phyloP scores from a whole-genome alignment of 208 protist species.

The Leishmania mexicana region DNA sequence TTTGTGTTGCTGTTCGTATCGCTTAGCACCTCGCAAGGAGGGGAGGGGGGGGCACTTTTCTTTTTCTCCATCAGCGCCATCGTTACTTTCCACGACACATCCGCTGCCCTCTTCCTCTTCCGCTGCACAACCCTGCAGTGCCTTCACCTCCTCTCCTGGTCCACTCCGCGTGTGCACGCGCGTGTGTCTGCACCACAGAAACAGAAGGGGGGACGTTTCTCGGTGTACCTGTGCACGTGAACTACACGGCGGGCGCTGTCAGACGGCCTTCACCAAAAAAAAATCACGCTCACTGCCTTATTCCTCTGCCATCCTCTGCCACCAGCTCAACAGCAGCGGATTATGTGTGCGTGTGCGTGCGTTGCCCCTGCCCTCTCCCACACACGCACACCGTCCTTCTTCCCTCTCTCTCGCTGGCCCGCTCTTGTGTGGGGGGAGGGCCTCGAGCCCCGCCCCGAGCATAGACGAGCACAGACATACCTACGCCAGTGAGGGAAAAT shows the following conservation, averaged over 20 bases:
- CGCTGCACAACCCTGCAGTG: too few species aligned
- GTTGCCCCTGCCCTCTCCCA: not conserved
- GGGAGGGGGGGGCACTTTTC: too few species aligned
- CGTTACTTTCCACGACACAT: too few species aligned
- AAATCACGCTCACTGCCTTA: not conserved
- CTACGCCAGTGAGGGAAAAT: not conserved
- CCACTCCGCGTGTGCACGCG: too few species aligned
- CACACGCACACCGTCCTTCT: not conserved
- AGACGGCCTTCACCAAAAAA: not conserved
- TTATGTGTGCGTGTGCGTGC: not conserved
- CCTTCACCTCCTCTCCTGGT: too few species aligned
- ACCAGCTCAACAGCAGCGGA: not conserved
- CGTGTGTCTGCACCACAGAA: too few species aligned
- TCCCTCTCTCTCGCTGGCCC: not conserved
- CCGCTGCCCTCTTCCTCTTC: too few species aligned
- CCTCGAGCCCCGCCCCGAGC: not conserved
- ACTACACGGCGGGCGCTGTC: not conserved
- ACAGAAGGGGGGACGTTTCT: too few species aligned
- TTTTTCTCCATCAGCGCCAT: too few species aligned
- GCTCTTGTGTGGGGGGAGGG: not conserved
- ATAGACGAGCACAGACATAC: not conserved
- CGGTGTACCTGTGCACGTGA: too few species aligned
- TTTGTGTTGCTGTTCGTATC: too few species aligned
- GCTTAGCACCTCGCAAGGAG: too few species aligned
- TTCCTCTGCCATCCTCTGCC: not conserved